phyloP scores from a whole-genome alignment of 306 rosid species.

The Lotus japonicus region DNA sequence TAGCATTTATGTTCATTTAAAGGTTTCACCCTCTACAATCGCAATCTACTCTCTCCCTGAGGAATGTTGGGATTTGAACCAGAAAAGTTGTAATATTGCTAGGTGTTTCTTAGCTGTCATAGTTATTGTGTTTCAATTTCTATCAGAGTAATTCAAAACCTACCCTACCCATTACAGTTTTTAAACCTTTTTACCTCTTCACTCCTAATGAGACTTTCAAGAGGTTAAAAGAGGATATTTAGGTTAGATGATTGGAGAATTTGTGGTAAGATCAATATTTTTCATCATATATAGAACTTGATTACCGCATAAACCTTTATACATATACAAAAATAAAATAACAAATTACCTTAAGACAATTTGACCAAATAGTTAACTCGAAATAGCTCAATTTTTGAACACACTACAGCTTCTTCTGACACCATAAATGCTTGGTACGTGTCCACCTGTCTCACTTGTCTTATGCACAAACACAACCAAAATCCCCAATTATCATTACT shows the following conservation, averaged over 20 bases:
- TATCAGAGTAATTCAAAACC: background rate
- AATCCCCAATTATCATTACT: background rate
- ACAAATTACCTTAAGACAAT: too few species aligned
- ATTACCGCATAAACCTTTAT: too few species aligned
- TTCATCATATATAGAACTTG: too few species aligned
- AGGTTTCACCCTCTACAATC: background rate
- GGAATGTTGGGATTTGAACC: background rate
- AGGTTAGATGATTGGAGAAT: too few species aligned
- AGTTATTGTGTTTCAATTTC: background rate
- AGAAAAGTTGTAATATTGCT: background rate
- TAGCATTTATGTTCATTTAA: slow-evolving; percentile 23
- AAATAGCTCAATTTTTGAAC: background rate
- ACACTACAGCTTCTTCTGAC: background rate
- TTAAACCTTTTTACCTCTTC: too few species aligned
- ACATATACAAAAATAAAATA: too few species aligned
- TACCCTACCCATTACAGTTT: background rate
- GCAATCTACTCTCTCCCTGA: background rate
- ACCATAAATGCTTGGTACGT: slow-evolving; percentile 5
- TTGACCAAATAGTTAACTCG: too few species aligned
- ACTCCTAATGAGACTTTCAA: too few species aligned
- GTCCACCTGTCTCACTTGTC: slow-evolving; percentile 4
- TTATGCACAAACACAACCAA: background rate
- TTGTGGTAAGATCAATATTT: too few species aligned
- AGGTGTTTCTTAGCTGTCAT: slow-evolving; percentile 17
- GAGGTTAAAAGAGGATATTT: too few species aligned